Conservation (phyloP, 148 eudicot genomes). For the Chenopodium album region DNA sequence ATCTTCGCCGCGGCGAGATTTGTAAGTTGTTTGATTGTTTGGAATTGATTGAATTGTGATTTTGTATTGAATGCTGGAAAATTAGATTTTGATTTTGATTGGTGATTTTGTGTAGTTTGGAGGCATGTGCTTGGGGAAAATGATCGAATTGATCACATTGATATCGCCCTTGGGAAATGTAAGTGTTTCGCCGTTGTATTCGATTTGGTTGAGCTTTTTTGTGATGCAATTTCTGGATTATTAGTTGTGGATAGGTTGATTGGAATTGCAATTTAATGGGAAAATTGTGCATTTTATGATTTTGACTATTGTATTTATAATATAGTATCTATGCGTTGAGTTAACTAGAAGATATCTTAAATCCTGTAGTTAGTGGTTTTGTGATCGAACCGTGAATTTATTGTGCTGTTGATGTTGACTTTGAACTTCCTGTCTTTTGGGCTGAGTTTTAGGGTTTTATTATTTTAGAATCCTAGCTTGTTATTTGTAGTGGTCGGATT, state of each 20-base stretch:
- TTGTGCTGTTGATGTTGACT: not conserved
- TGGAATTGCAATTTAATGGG: not conserved
- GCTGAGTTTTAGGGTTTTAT: too few relatives aligned
- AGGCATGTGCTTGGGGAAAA: slow-evolving; percentile 81
- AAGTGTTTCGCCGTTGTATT: slow-evolving; percentile 21
- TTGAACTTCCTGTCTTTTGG: not conserved
- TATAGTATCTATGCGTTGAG: not conserved
- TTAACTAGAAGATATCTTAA: not conserved
- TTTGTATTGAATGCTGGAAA: not conserved
- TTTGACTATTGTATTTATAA: not conserved
- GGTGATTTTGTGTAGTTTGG: slow-evolving; percentile 59
- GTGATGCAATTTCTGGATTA: not conserved
- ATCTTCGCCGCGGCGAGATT: slow-evolving; percentile 95
- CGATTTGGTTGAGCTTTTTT: not conserved
- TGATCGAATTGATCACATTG: slow-evolving; percentile 68
- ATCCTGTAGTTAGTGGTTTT: not conserved
- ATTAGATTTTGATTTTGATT: slow-evolving; percentile 16
- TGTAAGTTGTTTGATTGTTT: slow-evolving; percentile 42
- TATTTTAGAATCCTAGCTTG: not conserved
- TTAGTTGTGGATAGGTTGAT: not conserved
- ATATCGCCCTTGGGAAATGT: slow-evolving; percentile 91
- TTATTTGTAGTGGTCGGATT: not conserved
- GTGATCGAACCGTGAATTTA: not conserved
- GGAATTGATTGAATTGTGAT: not conserved
- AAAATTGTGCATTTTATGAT: not conserved